phyloP scores from a whole-genome alignment of 768 basidiomycete species.

The Asterophora parasitica region DNA sequence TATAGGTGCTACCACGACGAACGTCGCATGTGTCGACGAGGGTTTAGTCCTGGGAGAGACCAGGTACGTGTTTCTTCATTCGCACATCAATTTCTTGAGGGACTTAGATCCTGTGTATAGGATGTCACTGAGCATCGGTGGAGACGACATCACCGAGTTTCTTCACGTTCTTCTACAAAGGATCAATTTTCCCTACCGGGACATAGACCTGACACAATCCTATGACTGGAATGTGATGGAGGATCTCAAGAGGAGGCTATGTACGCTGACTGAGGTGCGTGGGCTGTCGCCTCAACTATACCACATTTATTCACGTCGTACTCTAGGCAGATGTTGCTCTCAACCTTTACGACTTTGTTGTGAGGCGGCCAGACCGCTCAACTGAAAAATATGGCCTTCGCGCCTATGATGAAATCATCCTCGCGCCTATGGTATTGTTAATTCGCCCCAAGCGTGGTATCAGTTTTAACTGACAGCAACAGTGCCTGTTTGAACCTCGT shows the following conservation, averaged over 20 bases:
- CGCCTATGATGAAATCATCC: constrained; percentile 91
- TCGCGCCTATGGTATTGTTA: constrained; percentile 81
- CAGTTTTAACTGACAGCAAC: neutral
- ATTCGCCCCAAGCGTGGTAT: neutral
- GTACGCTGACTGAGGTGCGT: constrained; percentile 83
- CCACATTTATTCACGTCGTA: neutral
- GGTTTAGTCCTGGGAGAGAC: constrained; percentile 86
- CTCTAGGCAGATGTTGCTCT: constrained; percentile 80
- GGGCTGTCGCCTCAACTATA: constrained; percentile 1
- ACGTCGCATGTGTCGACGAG: constrained; percentile 91
- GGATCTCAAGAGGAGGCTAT: constrained; percentile 79
- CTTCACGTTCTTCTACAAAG: constrained; percentile 72
- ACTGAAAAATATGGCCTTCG: constrained; percentile 87
- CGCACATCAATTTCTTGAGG: neutral
- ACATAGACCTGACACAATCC: constrained; percentile 66
- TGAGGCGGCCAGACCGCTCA: constrained; percentile 66
- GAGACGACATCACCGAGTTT: constrained; percentile 93
- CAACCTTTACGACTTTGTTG: constrained; percentile 87
- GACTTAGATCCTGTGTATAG: constrained; percentile 29
- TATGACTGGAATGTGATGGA: constrained; percentile 93
- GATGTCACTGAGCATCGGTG: constrained; percentile 82
- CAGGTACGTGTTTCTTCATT: constrained; percentile 43
- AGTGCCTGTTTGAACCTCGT: constrained; percentile 93
- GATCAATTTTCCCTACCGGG: constrained; percentile 85
- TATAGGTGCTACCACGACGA: constrained; percentile 81